Percentiles rank a stretch among this genome's conserved stretches.
Conservation (phyloP, 805 yeast species). For the Candida tallmaniae region DNA sequence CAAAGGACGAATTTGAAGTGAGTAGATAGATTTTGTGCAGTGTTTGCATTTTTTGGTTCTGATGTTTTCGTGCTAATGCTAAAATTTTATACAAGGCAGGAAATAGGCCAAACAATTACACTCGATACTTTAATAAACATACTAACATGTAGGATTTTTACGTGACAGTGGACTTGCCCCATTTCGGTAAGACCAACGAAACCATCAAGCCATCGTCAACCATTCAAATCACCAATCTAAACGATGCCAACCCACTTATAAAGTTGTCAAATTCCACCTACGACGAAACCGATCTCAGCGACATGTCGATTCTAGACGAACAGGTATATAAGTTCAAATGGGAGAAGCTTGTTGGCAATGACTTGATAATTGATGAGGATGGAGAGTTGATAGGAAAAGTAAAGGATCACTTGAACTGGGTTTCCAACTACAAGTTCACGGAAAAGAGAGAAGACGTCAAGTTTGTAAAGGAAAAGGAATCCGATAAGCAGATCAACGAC, state of each 20-base stretch:
- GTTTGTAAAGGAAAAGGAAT: slow-evolving; percentile 14
- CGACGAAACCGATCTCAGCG: slow-evolving; percentile 19
- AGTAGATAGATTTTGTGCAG: slow-evolving; percentile 14
- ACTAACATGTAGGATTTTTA: slow-evolving; percentile 29
- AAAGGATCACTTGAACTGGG: slow-evolving; percentile 33
- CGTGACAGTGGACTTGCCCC: slow-evolving; percentile 31
- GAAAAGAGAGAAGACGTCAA: slow-evolving; percentile 14
- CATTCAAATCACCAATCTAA: slow-evolving; percentile 34
- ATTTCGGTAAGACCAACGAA: slow-evolving; percentile 14
- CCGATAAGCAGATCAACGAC: slow-evolving; percentile 12
- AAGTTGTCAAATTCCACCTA: slow-evolving; percentile 30
- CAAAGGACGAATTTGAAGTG: slow-evolving; percentile 19
- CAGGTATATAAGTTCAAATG: slow-evolving; percentile 70
- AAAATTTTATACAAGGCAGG: too few species aligned
- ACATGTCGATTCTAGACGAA: slow-evolving; percentile 34
- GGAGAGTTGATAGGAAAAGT: slow-evolving; percentile 39
- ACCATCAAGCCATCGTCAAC: slow-evolving; percentile 37
- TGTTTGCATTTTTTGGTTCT: too few species aligned
- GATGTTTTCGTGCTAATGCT: neutral
- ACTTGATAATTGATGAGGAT: slow-evolving; percentile 38
- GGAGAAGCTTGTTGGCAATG: slow-evolving; percentile 79
- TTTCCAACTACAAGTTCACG: slow-evolving; percentile 21
- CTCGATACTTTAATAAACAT: slow-evolving; percentile 14
- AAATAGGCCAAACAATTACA: too few species aligned
- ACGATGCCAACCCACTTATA: slow-evolving; percentile 29